phyloP scores from a whole-genome alignment of 1,139 yeast species.

The Arxiozyma heterogenica region DNA sequence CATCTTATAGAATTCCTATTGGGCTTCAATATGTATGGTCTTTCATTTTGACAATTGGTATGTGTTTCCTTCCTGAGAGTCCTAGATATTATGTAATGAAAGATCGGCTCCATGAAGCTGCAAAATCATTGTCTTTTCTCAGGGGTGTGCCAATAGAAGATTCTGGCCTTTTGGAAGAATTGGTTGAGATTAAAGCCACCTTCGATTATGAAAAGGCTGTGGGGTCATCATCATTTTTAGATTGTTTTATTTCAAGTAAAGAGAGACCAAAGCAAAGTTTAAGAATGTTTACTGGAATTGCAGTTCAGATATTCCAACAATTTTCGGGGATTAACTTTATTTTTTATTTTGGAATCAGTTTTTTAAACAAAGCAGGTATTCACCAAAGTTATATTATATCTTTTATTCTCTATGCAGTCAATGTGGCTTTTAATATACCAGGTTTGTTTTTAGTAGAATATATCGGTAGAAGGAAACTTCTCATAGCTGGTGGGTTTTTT shows the following conservation, averaged over 20 bases:
- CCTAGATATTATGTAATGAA: slow-evolving; percentile 65
- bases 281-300: slow-evolving; percentile 61
- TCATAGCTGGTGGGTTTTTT: slow-evolving; percentile 54
- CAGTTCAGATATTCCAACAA: slow-evolving; percentile 68
- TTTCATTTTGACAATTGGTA: slow-evolving; percentile 49
- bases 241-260: slow-evolving; percentile 59
- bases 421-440: slow-evolving; percentile 60
- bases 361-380: slow-evolving; percentile 56
- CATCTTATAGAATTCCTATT: slow-evolving; percentile 66
- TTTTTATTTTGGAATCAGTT: slow-evolving; percentile 71
- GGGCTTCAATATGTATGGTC: slow-evolving; percentile 70
- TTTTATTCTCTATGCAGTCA: slow-evolving; percentile 63
- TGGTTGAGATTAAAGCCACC: slow-evolving; percentile 71
- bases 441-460: slow-evolving; percentile 62
- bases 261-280: slow-evolving; percentile 56
- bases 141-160: slow-evolving; percentile 55
- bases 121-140: slow-evolving; percentile 49
- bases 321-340: slow-evolving; percentile 72
- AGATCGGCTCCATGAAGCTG: slow-evolving; percentile 54
- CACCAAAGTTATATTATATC: slow-evolving; percentile 56
- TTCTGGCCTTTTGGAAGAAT: slow-evolving; percentile 60
- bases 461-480: slow-evolving; percentile 55
- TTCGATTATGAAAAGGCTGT: slow-evolving; percentile 67
- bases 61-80: slow-evolving; percentile 63
- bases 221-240: slow-evolving; percentile 46